Conservation (phyloP, 1,284 basidiomycete species). For the Sporisorium reilianum region DNA sequence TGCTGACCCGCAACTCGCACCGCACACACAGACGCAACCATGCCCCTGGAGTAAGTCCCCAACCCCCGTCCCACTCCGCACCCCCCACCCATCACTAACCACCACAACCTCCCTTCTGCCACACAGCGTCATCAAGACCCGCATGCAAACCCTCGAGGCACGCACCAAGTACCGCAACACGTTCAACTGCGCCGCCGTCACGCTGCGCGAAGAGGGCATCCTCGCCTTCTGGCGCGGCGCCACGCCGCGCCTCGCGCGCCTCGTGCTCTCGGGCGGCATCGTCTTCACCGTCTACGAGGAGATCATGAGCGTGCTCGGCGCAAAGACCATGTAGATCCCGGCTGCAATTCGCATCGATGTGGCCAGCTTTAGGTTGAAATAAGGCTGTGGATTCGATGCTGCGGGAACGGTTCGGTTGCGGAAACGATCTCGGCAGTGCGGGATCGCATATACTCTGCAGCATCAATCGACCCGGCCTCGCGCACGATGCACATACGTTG, state of each 20-base stretch:
- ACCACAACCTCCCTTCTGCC: not conserved
- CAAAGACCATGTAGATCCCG: conserved; percentile 43
- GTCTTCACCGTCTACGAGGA: conserved; percentile 81
- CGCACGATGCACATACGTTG: too few species aligned
- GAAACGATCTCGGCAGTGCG: too few species aligned
- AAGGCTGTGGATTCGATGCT: too few species aligned
- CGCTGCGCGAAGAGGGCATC: conserved; percentile 78
- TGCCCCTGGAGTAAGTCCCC: conserved; percentile 63
- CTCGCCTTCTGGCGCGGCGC: conserved; percentile 94
- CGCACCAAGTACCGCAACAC: conserved; percentile 86
- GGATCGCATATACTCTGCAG: too few species aligned
- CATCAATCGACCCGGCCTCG: not conserved
- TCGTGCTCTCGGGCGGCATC: conserved; percentile 89
- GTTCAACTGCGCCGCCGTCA: conserved; percentile 81
- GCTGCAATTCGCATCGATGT: not conserved
- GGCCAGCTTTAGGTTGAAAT: too few species aligned
- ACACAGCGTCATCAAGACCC: conserved; percentile 90
- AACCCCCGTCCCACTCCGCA: not conserved
- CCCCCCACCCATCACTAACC: not conserved
- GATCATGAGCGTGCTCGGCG: conserved; percentile 53
- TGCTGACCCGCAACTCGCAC: not conserved
- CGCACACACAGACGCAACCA: conserved; percentile 52
- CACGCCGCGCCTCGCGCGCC: conserved; percentile 71
- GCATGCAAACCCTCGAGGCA: conserved; percentile 94
- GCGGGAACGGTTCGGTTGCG: too few species aligned